phyloP scores from a whole-genome alignment of 2,329 filamentous ascomycete species.

The Ophiocordyceps robertsii region DNA sequence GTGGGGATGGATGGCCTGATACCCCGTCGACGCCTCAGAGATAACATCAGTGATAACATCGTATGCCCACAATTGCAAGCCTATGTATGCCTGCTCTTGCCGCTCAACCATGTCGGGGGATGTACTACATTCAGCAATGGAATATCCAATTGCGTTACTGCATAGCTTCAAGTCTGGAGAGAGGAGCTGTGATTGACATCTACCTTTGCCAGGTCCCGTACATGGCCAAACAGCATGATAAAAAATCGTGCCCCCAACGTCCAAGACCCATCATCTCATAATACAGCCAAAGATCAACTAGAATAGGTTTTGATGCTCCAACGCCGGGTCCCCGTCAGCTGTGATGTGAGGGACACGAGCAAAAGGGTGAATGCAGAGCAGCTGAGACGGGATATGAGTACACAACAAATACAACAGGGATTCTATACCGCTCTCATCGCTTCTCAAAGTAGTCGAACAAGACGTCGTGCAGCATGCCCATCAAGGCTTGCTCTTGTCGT shows the following conservation, averaged over 20 bases:
- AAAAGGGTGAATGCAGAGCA: conserved; percentile 23
- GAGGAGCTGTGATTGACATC: conserved; percentile 44
- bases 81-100: no score
- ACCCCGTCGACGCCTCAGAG: neutral
- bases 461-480: conserved; percentile 10
- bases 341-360: conserved; percentile 31
- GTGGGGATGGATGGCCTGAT: conserved; percentile 8
- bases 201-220: conserved; percentile 23
- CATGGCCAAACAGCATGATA: conserved; percentile 16
- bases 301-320: conserved; percentile 36
- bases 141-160: neutral
- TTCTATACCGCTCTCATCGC: conserved; percentile 20
- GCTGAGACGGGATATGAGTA: conserved; percentile 34
- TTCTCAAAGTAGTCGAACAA: conserved; percentile 18
- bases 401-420: conserved; percentile 29
- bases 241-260: conserved; percentile 23
- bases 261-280: conserved; percentile 26
- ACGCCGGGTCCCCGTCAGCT: conserved; percentile 33
- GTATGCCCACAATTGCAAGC: no score
- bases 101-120: no score
- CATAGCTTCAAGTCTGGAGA: conserved; percentile 24
- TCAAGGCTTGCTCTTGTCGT: conserved; percentile 55
- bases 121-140: no score
- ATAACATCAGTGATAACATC: no score
- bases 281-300: conserved; percentile 24